Evolutionary conservation across 2,329 filamentous ascomycete species (phyloP).

Genomic region (Nannizziopsis arthrosporioides): DNA sequence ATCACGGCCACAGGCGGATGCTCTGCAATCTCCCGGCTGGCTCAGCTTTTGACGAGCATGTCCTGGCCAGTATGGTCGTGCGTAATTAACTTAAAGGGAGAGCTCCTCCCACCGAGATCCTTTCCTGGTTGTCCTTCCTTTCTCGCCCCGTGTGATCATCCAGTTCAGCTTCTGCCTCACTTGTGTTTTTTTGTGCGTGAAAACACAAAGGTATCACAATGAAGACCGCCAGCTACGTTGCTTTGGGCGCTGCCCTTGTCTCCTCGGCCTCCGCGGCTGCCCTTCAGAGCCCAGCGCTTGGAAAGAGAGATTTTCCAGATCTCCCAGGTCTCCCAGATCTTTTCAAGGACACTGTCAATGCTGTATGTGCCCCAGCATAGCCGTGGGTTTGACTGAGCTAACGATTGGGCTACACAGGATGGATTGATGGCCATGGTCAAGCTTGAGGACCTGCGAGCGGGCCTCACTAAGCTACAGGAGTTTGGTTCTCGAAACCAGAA

Average conservation of each 20-base stretch:
- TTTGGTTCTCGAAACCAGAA: slow-evolving; percentile 18
- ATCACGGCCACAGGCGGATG: slow-evolving; percentile 8
- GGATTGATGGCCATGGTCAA: slow-evolving; percentile 16
- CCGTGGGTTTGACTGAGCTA: slow-evolving; percentile 1
- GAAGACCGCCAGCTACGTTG: slow-evolving; percentile 11
- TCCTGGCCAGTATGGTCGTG: too few relatives aligned
- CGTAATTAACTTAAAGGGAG: slow-evolving; percentile 4
- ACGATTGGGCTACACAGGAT: slow-evolving; percentile 14
- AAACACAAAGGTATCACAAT: slow-evolving; percentile 6
- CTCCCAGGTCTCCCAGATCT: not conserved
- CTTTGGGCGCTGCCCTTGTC: slow-evolving; percentile 13
- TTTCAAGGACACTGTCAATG: slow-evolving; percentile 7
- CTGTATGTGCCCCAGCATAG: not conserved
- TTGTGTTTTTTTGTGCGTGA: not conserved
- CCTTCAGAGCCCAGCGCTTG: slow-evolving; percentile 1
- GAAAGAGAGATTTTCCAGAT: not conserved
- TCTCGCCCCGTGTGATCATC: slow-evolving; percentile 6
- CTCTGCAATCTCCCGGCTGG: not conserved
- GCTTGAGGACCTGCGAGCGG: slow-evolving; percentile 17
- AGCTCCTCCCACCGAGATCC: not conserved
- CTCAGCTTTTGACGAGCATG: too few relatives aligned
- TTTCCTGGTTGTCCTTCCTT: slow-evolving; percentile 3
- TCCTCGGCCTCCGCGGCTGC: slow-evolving; percentile 5
- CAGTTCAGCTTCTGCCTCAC: slow-evolving; percentile 2
- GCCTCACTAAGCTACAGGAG: slow-evolving; percentile 16